phyloP scores from a whole-genome alignment of 176 grass and related monocot genomes.

The Triticum turgidum region DNA sequence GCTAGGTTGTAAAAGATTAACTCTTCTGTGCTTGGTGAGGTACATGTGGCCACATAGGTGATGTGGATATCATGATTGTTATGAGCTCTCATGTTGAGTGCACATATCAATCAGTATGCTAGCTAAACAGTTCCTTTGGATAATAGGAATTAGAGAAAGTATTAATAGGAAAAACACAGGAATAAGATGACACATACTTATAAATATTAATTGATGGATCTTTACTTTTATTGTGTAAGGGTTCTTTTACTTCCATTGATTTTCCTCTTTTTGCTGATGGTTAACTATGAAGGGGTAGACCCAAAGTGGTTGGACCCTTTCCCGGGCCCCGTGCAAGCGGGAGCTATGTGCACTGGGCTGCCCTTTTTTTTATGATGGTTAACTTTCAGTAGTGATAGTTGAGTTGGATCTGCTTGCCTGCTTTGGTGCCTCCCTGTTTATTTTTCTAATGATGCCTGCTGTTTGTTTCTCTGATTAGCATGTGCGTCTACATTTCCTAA shows the following conservation, averaged over 20 bases:
- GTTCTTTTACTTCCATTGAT: conserved; percentile 12
- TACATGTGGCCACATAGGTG: not conserved
- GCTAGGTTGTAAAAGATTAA: not conserved
- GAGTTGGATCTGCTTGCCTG: not conserved
- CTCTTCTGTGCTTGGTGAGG: not conserved
- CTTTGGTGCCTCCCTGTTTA: not conserved
- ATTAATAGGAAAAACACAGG: not conserved
- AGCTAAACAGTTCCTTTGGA: not conserved
- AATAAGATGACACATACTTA: not conserved
- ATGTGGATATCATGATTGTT: not conserved
- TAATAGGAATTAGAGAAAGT: not conserved
- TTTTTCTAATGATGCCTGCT: conserved; percentile 18
- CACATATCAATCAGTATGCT: not conserved
- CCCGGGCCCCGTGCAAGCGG: too few relatives aligned
- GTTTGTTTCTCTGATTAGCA: conserved; percentile 46
- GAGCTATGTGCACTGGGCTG: too few relatives aligned
- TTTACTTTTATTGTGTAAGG: not conserved
- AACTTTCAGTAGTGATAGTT: conserved; percentile 16
- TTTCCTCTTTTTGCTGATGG: not conserved
- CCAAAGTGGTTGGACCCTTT: too few relatives aligned
- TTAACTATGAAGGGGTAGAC: not conserved
- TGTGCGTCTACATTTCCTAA: conserved; percentile 65
- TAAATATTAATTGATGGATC: conserved; percentile 17
- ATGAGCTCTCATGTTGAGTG: not conserved
- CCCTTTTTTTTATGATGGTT: not conserved